Evolutionary conservation across 805 yeast species (phyloP), one percentile per base, ranked within the genome.

Genomic region (Yamadazyma ubonensis): DNA sequence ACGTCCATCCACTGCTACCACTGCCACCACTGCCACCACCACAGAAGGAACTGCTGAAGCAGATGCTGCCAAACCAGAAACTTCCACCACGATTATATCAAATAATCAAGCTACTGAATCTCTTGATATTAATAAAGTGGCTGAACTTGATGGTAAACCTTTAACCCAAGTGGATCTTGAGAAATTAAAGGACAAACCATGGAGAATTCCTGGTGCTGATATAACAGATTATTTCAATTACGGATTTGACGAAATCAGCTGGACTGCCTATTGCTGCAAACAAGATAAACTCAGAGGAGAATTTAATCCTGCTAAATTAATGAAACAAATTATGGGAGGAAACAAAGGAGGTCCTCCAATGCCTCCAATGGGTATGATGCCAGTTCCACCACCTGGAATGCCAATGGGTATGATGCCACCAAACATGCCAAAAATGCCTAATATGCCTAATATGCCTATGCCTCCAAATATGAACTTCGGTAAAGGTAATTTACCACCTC

Each of bases 131-230:
- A 79, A 85, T 51, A 76, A 76, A 29, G 80, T 84, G 14, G 95
- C 88, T 1, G 79, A 75, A 45, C 74, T 73, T 44, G 84, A 89
- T 37, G 97, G 96, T 2, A 74, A 78, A 50, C 95, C 96, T 3
- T 69, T 93, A 35, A 86, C 96, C 0, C 80, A 84, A 49, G 72
- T 91, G 9, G 83, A 86, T 44, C 73, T 91, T 8, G 91, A 84
- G 44, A 83, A 81, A 39, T 66, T 90, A 35, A 88, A 86, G 48
- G 96, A 89, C 49, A 95, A 95, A 65, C 99, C 99, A 6, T 93
- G 99, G 99, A 77, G 99, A 57, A 81, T 86, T 48, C 97, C 98
- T 1, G 99, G 98, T 27, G 96, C 96, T 3, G 97, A 93, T 63
- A 66, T 87, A 29, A 77, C 95, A 6, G 98, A 93, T 61, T 95